Conservation (phyloP, 2,329 filamentous ascomycete genomes). For the Calonectria pauciramosa region DNA sequence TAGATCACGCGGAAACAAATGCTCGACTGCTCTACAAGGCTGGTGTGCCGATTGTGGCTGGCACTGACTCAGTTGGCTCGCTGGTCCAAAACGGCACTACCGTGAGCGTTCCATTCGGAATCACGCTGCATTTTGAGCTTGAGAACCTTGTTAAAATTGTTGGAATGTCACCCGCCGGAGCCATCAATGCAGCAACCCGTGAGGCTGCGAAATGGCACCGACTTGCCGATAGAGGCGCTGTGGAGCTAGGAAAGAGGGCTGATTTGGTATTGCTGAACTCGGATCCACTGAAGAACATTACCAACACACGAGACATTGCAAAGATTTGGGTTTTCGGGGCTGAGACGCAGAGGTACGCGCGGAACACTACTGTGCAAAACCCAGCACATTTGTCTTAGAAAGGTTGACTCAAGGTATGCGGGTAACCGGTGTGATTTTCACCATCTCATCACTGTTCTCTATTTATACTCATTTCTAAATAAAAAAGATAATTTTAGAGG, state of each 20-base stretch:
- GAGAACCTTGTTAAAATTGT: neutral
- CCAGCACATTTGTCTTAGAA: neutral
- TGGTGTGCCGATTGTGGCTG: neutral
- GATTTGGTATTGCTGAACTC: slow-evolving; percentile 2
- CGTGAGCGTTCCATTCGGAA: neutral
- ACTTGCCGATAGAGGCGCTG: neutral
- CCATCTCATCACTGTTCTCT: no score
- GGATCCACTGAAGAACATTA: neutral
- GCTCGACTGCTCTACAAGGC: neutral
- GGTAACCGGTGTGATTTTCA: neutral
- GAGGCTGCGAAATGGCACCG: neutral
- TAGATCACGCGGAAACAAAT: neutral
- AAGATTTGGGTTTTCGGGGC: slow-evolving; percentile 1
- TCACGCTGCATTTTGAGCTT: neutral
- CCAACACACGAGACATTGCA: neutral
- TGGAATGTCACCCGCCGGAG: neutral
- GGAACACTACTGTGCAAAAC: neutral
- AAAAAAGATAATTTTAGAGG: no score
- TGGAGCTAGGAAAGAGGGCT: neutral
- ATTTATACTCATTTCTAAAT: neutral
- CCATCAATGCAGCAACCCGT: neutral
- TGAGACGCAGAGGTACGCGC: neutral
- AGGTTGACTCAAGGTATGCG: neutral
- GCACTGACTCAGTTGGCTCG: neutral
- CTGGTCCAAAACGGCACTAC: neutral